A percentile compares a stretch with the other conserved stretches of the same genome.
Evolutionary conservation across 371 early-diverging fungal species (phyloP).

Genomic region (Haplosporangium sp.): DNA sequence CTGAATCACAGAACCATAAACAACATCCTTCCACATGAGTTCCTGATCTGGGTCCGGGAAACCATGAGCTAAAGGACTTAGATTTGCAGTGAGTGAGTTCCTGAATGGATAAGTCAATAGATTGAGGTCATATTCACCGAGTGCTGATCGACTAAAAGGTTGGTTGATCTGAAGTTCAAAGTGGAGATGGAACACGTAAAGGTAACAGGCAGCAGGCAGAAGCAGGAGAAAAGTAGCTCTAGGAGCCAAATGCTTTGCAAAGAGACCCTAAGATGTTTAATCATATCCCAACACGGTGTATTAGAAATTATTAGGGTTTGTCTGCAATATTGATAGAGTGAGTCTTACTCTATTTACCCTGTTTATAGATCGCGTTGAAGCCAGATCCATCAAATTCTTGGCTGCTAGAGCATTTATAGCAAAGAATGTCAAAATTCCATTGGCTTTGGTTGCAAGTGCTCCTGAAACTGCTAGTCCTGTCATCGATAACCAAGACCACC

Average conservation of each 20-base stretch:
- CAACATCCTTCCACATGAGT: neutral
- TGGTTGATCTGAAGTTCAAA: neutral
- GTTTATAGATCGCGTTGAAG: too few relatives aligned
- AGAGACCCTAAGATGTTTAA: neutral
- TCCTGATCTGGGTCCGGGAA: too few relatives aligned
- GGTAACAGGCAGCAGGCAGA: neutral
- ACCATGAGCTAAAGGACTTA: too few relatives aligned
- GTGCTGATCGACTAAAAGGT: neutral
- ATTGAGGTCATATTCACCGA: neutral
- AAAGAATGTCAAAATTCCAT: neutral
- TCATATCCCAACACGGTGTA: slow-evolving; percentile 1
- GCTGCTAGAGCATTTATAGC: neutral
- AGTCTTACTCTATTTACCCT: too few relatives aligned
- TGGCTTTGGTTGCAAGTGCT: slow-evolving; percentile 15
- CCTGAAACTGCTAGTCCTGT: slow-evolving; percentile 12
- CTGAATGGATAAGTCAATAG: neutral
- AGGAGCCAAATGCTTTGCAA: neutral
- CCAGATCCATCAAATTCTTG: neutral
- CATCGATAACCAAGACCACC: slow-evolving; percentile 20
- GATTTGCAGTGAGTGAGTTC: neutral
- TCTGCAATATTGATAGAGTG: too few relatives aligned
- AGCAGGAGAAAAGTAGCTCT: neutral
- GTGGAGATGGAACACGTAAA: neutral
- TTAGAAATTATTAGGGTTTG: too few relatives aligned
- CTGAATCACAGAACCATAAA: slow-evolving; percentile 4